Evolutionary conservation across 2,329 filamentous ascomycete species (phyloP).

Genomic region (Bipolaris victoriae): DNA sequence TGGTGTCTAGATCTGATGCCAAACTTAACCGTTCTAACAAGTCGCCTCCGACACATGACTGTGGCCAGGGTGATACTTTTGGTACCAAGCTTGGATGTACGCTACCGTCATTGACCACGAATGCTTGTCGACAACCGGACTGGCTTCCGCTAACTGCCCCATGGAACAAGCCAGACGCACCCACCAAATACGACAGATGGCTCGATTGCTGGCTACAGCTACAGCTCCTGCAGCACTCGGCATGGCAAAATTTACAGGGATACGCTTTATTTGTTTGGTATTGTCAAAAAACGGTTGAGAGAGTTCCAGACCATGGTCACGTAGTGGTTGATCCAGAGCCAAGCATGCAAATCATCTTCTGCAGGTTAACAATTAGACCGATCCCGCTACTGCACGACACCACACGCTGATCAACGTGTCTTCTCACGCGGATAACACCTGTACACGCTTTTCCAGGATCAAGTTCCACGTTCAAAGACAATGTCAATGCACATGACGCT

Average conservation of each 20-base stretch:
- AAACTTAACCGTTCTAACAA: conserved; percentile 2
- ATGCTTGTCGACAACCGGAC: background rate
- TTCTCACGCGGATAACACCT: background rate
- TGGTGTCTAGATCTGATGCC: background rate
- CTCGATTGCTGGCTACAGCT: background rate
- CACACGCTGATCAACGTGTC: background rate
- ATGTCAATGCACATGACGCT: background rate
- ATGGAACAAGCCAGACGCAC: conserved; percentile 1
- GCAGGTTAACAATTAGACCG: background rate
- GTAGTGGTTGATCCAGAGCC: background rate
- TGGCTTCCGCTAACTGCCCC: conserved; percentile 4
- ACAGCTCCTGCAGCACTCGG: background rate
- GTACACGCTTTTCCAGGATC: conserved; percentile 3
- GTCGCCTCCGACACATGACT: background rate
- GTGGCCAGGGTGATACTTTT: background rate
- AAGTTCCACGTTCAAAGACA: background rate
- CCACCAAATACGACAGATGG: conserved; percentile 1
- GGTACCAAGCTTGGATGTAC: conserved; percentile 1
- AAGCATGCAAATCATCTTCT: background rate
- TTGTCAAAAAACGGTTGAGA: conserved; percentile 2
- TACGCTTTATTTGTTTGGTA: background rate
- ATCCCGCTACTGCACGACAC: conserved; percentile 13
- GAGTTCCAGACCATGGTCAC: conserved; percentile 3
- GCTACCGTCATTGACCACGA: conserved; percentile 10
- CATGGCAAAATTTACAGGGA: background rate